Base-by-base conservation (phyloP, 2,329 filamentous ascomycete genomes). In the Fusarium citri region DNA sequence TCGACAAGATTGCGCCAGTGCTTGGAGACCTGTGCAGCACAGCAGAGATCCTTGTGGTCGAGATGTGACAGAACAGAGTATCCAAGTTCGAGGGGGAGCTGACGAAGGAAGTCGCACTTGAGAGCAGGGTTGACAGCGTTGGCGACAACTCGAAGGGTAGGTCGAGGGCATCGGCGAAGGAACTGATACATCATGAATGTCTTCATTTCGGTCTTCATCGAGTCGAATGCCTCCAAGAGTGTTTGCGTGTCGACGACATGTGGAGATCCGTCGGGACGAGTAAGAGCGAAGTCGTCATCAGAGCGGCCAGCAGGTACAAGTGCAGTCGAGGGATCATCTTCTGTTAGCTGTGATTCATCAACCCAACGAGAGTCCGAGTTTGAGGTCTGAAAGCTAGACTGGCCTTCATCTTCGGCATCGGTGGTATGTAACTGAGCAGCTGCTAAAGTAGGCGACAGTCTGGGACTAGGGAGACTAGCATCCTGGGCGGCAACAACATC, bases 151-250 rank as follows among this genome's bases (percentile, higher is more conserved):
- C 96, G 94, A 8, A 99, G 85, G 0, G 94, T 97, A 43, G 94
- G 91, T 72, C 97, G 92, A 8, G 94, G 89, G 76, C 94, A 98
- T 48, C 96, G 88, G 59, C 93, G 91, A 26, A 99, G 86, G 58
- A 99, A 89, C 77, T 99, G 95, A 78, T 97, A 98, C 90, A 99
- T 97, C 81, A 99, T 91, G 77, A 97, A 97, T 0, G 92, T 92
- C 81, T 99, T 96, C 87, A 99, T 90, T 74, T 96, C 92, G 46
- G 92, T 89, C 3, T 95, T 94, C 86, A 99, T 92, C 9, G 92
- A 88, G 78, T 98, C 95, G 74, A 98, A 99, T 4, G 91, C 90
- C 73, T 97, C 92, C 18, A 99, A 83, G 85, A 99, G 93, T 18
- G 86, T 88, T 10, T 92, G 92, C n/a, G 95, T 92, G 74, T 97